A percentile compares a stretch with the other conserved stretches of the same genome.
These are phyloP conservation scores for Ascochyta koolunga DNA, from an alignment of 2,329 filamentous ascomycete genomes.

Conservation along the genomic window DNA sequence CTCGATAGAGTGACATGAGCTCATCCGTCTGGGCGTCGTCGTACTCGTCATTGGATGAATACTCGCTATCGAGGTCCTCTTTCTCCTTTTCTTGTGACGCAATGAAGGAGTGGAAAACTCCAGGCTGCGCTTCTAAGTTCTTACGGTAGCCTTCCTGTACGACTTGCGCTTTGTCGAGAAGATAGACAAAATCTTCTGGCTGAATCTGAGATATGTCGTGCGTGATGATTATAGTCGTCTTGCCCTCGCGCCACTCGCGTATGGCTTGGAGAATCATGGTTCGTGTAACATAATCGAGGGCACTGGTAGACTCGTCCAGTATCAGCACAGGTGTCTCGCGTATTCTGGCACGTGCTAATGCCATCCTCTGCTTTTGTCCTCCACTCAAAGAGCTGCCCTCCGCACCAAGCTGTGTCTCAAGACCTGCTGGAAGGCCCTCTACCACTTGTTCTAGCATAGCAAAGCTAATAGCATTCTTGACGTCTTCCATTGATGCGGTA, in stretches of 20 bases:
- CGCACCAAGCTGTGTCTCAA: constrained; percentile 73
- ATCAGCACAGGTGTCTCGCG: constrained; percentile 81
- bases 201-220: constrained; percentile 83
- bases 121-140: constrained; percentile 56
- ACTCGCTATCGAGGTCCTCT: constrained; percentile 4
- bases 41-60: constrained; percentile 7
- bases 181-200: constrained; percentile 76
- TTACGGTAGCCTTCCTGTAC: constrained; percentile 71
- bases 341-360: constrained; percentile 77
- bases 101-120: constrained; percentile 53
- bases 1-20: constrained; percentile 25
- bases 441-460: constrained; percentile 74
- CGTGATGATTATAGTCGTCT: constrained; percentile 92
- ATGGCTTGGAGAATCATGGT: constrained; percentile 74
- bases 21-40: constrained; percentile 20
- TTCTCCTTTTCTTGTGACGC: constrained; percentile 14
- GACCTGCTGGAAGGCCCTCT: constrained; percentile 67
- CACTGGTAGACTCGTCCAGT: constrained; percentile 87
- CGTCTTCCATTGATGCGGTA: constrained; percentile 58
- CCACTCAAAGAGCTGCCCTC: constrained; percentile 78
- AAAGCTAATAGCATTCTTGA: constrained; percentile 68
- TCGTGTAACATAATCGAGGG: constrained; percentile 76
- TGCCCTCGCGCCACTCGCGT: constrained; percentile 75
- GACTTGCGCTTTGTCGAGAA: constrained; percentile 73
- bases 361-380: constrained; percentile 82